A percentile compares a stretch with the other conserved stretches of the same genome.
phyloP scores from a whole-genome alignment of 345 rosid species.

The Moringa oleifera region DNA sequence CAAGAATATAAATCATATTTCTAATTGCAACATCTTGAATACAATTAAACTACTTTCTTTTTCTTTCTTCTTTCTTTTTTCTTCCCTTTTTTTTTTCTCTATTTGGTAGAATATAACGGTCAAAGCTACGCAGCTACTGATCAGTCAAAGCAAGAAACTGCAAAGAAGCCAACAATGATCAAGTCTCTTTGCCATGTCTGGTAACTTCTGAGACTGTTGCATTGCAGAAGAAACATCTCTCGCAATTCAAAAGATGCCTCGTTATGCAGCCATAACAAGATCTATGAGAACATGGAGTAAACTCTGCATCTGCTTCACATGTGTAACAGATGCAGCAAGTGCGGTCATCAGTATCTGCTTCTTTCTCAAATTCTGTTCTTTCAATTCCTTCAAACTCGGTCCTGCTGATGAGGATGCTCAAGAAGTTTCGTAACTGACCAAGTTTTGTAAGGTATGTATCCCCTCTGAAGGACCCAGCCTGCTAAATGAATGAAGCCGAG shows the following conservation, averaged over 20 bases:
- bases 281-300: slow-evolving; percentile 74
- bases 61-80: neutral
- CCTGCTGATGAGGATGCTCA: slow-evolving; percentile 48
- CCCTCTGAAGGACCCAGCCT: slow-evolving; percentile 61
- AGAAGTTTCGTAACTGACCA: slow-evolving; percentile 54
- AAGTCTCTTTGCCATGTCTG: slow-evolving; percentile 24
- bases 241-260: slow-evolving; percentile 87
- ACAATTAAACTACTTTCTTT: neutral
- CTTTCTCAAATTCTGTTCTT: slow-evolving; percentile 24
- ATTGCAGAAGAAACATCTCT: slow-evolving; percentile 95
- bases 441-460: slow-evolving; percentile 50
- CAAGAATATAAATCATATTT: slow-evolving; percentile 2
- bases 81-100: neutral
- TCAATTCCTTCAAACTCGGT: slow-evolving; percentile 35
- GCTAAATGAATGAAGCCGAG: slow-evolving; percentile 14
- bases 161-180: neutral
- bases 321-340: slow-evolving; percentile 87
- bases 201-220: slow-evolving; percentile 62
- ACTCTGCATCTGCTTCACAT: slow-evolving; percentile 54
- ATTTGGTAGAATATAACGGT: neutral
- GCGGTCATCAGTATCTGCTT: slow-evolving; percentile 43
- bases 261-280: slow-evolving; percentile 93
- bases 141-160: neutral
- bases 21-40: slow-evolving; percentile 4
- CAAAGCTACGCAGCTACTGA: neutral